phyloP scores from a whole-genome alignment of 257 asterid species.

The Eustoma russellianum region DNA sequence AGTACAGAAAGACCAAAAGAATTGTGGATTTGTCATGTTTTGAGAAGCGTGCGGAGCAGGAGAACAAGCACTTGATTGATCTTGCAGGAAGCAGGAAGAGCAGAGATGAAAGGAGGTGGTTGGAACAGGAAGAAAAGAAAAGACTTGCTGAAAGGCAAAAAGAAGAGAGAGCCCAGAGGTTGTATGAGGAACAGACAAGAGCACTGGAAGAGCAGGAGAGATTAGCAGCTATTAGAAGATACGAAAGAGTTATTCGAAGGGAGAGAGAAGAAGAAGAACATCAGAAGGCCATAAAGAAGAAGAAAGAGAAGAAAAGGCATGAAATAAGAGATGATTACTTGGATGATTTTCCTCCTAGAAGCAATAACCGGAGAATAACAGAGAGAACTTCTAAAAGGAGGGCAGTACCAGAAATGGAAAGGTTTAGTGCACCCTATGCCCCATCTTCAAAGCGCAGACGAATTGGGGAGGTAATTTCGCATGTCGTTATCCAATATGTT shows the following conservation, averaged over 20 bases:
- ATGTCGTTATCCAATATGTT: too few species aligned
- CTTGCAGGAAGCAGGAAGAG: constrained; percentile 52
- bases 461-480: constrained; percentile 77
- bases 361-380: constrained; percentile 60
- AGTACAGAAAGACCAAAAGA: constrained; percentile 74
- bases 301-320: constrained; percentile 62
- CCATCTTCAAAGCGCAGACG: constrained; percentile 81
- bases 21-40: constrained; percentile 59
- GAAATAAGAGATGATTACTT: constrained; percentile 56
- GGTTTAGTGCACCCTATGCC: constrained; percentile 36
- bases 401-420: constrained; percentile 42
- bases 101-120: constrained; percentile 46
- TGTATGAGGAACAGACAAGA: constrained; percentile 37
- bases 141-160: constrained; percentile 42
- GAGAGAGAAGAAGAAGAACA: constrained; percentile 94
- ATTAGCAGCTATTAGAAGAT: constrained; percentile 53
- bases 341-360: constrained; percentile 58
- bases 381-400: constrained; percentile 58
- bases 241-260: constrained; percentile 60
- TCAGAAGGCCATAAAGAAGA: constrained; percentile 58
- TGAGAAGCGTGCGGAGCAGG: constrained; percentile 43
- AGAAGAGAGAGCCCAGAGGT: constrained; percentile 53
- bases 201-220: constrained; percentile 51
- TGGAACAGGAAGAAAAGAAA: constrained; percentile 56
- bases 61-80: constrained; percentile 33